These are phyloP conservation scores for Ogataea zsoltii DNA, from an alignment of 805 yeast species.

Conservation along the genomic window DNA sequence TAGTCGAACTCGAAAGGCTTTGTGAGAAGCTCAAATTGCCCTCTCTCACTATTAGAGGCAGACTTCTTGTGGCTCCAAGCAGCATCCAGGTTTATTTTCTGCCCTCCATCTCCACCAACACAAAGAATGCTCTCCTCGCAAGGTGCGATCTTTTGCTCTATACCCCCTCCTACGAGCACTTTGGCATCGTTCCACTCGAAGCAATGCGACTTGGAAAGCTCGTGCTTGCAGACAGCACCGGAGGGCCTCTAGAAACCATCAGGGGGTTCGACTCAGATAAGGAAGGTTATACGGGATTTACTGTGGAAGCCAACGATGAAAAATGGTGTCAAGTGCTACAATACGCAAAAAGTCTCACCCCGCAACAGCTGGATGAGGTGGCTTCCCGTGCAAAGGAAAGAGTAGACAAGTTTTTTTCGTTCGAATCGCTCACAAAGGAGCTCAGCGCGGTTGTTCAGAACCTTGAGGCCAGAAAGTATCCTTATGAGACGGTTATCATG, in stretches of 20 bases:
- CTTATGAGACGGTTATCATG: conserved; percentile 4
- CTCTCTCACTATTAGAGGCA: conserved; percentile 40
- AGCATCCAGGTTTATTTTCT: conserved; percentile 49
- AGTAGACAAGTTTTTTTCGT: conserved; percentile 42
- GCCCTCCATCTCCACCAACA: conserved; percentile 71
- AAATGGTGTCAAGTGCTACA: conserved; percentile 57
- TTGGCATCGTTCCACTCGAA: conserved; percentile 96
- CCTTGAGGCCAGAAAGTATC: conserved; percentile 11
- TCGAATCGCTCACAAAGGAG: conserved; percentile 42
- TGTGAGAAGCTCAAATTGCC: conserved; percentile 47
- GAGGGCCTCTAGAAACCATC: conserved; percentile 90
- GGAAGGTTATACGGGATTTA: conserved; percentile 56
- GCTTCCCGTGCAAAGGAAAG: conserved; percentile 33
- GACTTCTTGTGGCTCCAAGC: conserved; percentile 15
- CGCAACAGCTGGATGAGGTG: conserved; percentile 9
- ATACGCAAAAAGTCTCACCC: conserved; percentile 33
- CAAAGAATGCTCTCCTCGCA: conserved; percentile 63
- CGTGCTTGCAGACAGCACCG: conserved; percentile 82
- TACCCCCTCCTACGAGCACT: conserved; percentile 92
- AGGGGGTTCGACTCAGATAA: conserved; percentile 32
- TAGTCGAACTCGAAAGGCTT: conserved; percentile 56
- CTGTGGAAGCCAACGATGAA: conserved; percentile 45
- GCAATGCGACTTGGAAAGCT: conserved; percentile 85
- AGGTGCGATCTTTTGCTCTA: conserved; percentile 66
- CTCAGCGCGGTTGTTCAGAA: conserved; percentile 19